phyloP scores from a whole-genome alignment of 345 rosid genomes.

The Lepidium aucheri region DNA sequence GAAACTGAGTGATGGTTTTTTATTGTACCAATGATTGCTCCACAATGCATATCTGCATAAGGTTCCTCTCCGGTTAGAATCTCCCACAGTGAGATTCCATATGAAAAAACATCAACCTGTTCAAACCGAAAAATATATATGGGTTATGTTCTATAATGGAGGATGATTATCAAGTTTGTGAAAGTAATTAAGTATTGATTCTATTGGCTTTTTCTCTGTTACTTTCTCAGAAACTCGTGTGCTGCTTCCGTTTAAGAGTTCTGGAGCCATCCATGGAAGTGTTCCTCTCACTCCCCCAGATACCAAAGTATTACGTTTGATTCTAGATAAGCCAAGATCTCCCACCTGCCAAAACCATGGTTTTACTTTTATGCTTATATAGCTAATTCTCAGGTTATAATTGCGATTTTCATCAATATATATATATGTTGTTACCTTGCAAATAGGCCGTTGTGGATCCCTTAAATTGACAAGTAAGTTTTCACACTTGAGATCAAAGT shows the following conservation, averaged over 20 bases:
- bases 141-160: neutral
- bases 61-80: slow-evolving; percentile 69
- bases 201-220: neutral
- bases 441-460: slow-evolving; percentile 59
- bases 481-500: slow-evolving; percentile 65
- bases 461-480: slow-evolving; percentile 56
- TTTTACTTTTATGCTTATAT: neutral
- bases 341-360: slow-evolving; percentile 37
- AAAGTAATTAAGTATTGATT: neutral
- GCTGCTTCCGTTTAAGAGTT: slow-evolving; percentile 60
- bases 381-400: neutral
- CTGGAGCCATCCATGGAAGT: slow-evolving; percentile 76
- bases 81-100: slow-evolving; percentile 73
- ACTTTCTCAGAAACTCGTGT: slow-evolving; percentile 62
- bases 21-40: slow-evolving; percentile 60
- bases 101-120: slow-evolving; percentile 50
- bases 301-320: slow-evolving; percentile 57
- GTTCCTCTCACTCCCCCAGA: slow-evolving; percentile 74
- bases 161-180: neutral
- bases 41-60: slow-evolving; percentile 70
- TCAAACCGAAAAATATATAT: neutral
- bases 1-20: neutral
- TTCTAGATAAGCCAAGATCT: slow-evolving; percentile 67
- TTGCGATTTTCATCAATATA: neutral
- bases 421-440: slow-evolving; percentile 40